Conservation (phyloP, 179 eudicot genomes). For the Beta macrorhiza region DNA sequence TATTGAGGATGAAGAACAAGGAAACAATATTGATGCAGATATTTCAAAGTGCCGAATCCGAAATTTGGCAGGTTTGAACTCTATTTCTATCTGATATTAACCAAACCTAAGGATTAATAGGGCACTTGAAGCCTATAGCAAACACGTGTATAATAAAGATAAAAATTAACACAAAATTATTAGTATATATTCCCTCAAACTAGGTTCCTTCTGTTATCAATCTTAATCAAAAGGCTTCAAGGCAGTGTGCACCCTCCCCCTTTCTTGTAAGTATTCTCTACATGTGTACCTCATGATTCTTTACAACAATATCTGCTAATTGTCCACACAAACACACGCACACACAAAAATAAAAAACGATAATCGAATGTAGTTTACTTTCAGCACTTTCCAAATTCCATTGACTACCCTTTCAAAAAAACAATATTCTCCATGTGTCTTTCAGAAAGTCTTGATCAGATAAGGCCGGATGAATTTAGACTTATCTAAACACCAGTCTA, state of each 20-base stretch:
- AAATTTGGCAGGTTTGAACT: not conserved
- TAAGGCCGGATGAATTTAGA: not conserved
- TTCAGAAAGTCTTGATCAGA: not conserved
- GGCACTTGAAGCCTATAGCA: too few relatives aligned
- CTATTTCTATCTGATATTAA: not conserved
- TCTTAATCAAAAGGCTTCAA: not conserved
- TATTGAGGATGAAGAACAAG: not conserved
- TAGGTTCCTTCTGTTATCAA: not conserved
- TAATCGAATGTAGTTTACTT: not conserved
- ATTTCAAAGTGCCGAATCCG: not conserved
- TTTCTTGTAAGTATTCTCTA: not conserved
- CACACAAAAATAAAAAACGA: not conserved
- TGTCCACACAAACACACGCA: not conserved
- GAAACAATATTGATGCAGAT: not conserved
- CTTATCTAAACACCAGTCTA: not conserved
- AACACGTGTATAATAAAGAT: not conserved
- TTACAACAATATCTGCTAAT: not conserved
- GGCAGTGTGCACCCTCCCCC: not conserved
- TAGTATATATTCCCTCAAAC: not conserved
- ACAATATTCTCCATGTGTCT: not conserved
- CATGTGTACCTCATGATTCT: not conserved
- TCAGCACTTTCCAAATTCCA: not conserved
- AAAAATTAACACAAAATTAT: not conserved
- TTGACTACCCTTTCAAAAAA: not conserved
- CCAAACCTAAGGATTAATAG: not conserved